A percentile compares a stretch with the other conserved stretches of the same genome.
Conservation (phyloP, 148 eudicot species). For the Arbutus unedo region DNA sequence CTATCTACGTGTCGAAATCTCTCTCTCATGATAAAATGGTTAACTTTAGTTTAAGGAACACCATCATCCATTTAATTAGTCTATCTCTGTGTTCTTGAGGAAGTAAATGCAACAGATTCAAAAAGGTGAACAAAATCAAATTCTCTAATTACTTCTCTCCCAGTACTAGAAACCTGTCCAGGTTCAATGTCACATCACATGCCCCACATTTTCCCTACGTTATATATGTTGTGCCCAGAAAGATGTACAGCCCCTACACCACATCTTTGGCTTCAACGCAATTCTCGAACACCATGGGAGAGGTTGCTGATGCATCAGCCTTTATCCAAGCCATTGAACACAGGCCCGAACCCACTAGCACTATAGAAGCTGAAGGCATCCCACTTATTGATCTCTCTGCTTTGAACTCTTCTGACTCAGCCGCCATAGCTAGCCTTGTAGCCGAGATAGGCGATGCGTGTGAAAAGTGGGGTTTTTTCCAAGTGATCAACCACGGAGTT, state of each 20-base stretch:
- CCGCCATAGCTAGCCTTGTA: conserved; percentile 9
- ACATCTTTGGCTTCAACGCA: not conserved
- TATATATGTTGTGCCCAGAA: not conserved
- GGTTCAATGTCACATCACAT: conserved; percentile 8
- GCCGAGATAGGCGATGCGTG: conserved; percentile 40
- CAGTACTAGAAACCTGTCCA: conserved; percentile 9
- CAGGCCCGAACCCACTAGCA: conserved; percentile 34
- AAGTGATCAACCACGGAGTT: conserved; percentile 54
- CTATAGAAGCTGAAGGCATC: conserved; percentile 35
- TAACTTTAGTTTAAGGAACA: too few relatives aligned
- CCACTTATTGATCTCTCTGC: conserved; percentile 49
- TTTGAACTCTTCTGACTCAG: conserved; percentile 10
- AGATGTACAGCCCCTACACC: not conserved
- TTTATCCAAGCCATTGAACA: conserved; percentile 52
- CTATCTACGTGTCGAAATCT: too few relatives aligned
- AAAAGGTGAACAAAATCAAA: too few relatives aligned
- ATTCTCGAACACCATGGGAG: conserved; percentile 7
- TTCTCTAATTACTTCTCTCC: not conserved
- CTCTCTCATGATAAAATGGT: too few relatives aligned
- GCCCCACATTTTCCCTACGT: not conserved
- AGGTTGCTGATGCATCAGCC: conserved; percentile 24
- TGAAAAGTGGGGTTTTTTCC: conserved; percentile 54
- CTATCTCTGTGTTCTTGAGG: too few relatives aligned
- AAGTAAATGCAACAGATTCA: too few relatives aligned
- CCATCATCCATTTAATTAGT: too few relatives aligned